Evolutionary conservation across 2,329 filamentous ascomycete genomes (phyloP), one percentile per base, ranked within the genome.

Genomic region (Apiospora hydei): DNA sequence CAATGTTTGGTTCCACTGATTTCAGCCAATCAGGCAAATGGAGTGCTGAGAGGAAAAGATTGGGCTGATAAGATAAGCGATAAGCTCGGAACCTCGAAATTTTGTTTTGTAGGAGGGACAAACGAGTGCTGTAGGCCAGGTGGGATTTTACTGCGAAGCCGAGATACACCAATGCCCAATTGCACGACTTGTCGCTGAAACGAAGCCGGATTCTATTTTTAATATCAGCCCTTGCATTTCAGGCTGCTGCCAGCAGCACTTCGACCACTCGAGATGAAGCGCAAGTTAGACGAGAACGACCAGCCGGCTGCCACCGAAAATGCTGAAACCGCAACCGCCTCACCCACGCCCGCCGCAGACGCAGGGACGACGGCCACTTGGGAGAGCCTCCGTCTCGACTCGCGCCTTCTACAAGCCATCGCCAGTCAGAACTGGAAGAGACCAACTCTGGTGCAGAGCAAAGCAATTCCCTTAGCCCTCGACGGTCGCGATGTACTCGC

Each of bases 401-500:
- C 94, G 13, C 91, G 96, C 76, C 86, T 99, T 43, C 87, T 98
- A 46, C 94, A 98, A 85, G 95, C 93, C 71, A 89, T 98, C 76
- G 92, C 92, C 67, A 92, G 93, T 80, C 93, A 96, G 82, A 92
- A 93, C 82, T 98, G 95, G 84, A 88, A 92, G 74, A 91, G 91
- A 72, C 96, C 96, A 18, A 98, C 96, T n/a, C 88, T 92, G 16
- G 93, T 98, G 1, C 96, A 99, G 83, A 89, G 90, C 57, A 92
- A 93, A 82, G 94, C 94, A 1, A 97, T 99, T 74, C 96, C 96
- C 1, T 84, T 98, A 49, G 94, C 94, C 30, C 86, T 98, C 24
- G 91, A 95, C 75, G 96, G 96, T 16, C 92, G 94, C 79, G 95
- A 98, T 86, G 91, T 99, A 67, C 86, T 98, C 51, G 95, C 95